Conservation (phyloP, 2,329 filamentous ascomycete species). For the Fusarium heterosporum region DNA sequence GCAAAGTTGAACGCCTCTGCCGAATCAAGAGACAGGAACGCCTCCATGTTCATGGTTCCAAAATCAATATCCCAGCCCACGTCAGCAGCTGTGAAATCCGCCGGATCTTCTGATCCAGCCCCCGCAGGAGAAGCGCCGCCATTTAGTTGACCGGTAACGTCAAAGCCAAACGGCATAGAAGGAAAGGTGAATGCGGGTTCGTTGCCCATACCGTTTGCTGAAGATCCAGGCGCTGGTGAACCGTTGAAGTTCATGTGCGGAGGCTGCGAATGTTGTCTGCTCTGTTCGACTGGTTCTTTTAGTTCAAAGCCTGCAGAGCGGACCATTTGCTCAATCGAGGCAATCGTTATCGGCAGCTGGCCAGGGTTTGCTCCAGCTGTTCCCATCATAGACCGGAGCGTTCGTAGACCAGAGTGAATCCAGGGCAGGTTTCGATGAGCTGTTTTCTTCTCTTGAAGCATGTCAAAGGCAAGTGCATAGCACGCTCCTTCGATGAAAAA, state of each 20-base stretch:
- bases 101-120: constrained; percentile 39
- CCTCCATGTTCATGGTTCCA: constrained; percentile 51
- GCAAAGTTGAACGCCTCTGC: constrained; percentile 45
- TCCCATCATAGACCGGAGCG: constrained; percentile 51
- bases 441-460: constrained; percentile 54
- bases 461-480: constrained; percentile 57
- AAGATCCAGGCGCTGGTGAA: constrained; percentile 25
- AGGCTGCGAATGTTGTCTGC: constrained; percentile 28
- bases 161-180: constrained; percentile 48
- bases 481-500: constrained; percentile 58
- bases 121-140: constrained; percentile 34
- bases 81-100: constrained; percentile 48
- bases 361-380: constrained; percentile 34
- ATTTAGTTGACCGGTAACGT: constrained; percentile 40
- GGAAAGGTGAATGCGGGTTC: constrained; percentile 46
- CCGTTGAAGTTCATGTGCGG: constrained; percentile 35
- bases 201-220: constrained; percentile 23
- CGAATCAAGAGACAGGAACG: constrained; percentile 49
- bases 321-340: constrained; percentile 49
- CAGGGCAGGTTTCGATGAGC: constrained; percentile 56
- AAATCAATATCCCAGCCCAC: constrained; percentile 50
- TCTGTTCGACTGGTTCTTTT: constrained; percentile 35
- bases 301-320: constrained; percentile 46
- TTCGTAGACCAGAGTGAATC: constrained; percentile 54
- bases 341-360: constrained; percentile 43